Conservation (phyloP, 2,329 filamentous ascomycete species). For the Huntiella savannae region DNA sequence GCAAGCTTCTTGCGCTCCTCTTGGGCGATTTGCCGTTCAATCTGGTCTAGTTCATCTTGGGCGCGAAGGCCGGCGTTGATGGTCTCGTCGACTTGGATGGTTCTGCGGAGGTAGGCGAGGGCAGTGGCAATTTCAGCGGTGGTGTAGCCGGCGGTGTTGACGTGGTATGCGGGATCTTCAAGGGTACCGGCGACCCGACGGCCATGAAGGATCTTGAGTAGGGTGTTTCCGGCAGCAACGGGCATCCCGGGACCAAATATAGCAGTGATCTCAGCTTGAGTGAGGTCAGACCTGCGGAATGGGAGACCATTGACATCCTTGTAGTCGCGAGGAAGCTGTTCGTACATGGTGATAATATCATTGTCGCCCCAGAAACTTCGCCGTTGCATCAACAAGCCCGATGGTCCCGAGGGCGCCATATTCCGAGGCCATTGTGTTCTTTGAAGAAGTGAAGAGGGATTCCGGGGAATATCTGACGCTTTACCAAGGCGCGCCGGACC, state of each 20-base stretch:
- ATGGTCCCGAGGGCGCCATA: not conserved
- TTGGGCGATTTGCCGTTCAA: conserved; percentile 23
- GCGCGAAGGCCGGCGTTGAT: conserved; percentile 40
- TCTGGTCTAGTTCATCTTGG: conserved; percentile 38
- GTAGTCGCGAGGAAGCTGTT: conserved; percentile 38
- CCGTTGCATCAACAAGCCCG: conserved; percentile 1
- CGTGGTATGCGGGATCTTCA: conserved; percentile 33
- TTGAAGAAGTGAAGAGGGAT: conserved; percentile 1
- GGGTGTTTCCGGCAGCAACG: conserved; percentile 27
- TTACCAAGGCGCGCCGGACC: not conserved
- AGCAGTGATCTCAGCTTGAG: conserved; percentile 24
- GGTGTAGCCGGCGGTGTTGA: conserved; percentile 28
- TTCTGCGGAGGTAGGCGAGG: conserved; percentile 34
- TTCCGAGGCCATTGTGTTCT: conserved; percentile 10
- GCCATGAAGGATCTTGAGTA: conserved; percentile 41
- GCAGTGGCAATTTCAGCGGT: conserved; percentile 25
- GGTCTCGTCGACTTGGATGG: conserved; percentile 38
- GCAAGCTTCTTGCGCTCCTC: conserved; percentile 12
- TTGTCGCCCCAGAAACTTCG: conserved; percentile 12
- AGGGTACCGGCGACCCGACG: conserved; percentile 44
- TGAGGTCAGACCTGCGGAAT: conserved; percentile 32
- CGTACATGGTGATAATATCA: conserved; percentile 30
- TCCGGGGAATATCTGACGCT: conserved; percentile 3
- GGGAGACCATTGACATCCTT: conserved; percentile 33
- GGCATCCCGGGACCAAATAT: conserved; percentile 33